Evolutionary conservation across 2,329 filamentous ascomycete genomes (phyloP).

Genomic region (Ceratocystis cubensis): DNA sequence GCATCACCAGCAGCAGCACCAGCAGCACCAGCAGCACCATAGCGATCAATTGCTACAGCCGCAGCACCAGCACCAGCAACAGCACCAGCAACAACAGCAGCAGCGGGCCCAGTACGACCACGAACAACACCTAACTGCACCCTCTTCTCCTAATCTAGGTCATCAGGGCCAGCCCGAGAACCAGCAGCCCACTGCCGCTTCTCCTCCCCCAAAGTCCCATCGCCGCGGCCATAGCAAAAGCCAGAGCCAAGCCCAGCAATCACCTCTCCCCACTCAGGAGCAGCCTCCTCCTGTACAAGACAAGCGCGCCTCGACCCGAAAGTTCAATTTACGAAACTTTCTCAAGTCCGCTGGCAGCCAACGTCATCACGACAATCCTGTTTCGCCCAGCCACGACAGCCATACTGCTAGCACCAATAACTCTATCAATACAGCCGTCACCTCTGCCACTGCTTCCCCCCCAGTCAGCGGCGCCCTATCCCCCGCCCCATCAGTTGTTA

Average conservation of each 20-base stretch:
- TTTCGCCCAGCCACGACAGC: constrained; percentile 6
- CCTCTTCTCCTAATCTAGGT: not conserved
- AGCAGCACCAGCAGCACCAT: constrained; percentile 22
- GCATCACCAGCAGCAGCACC: constrained; percentile 21
- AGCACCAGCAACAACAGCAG: constrained; percentile 23
- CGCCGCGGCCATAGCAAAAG: not conserved
- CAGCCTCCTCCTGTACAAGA: not conserved
- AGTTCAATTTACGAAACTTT: constrained; percentile 15
- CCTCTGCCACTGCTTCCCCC: constrained; percentile 11
- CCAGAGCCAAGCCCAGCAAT: not conserved
- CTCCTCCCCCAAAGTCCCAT: not conserved
- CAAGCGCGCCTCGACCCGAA: constrained; percentile 14
- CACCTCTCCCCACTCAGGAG: constrained; percentile 8
- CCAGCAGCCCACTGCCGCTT: not conserved
- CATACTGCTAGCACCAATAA: constrained; percentile 2
- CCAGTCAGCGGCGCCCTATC: constrained; percentile 24
- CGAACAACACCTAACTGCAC: not conserved
- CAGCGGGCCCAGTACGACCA: constrained; percentile 18
- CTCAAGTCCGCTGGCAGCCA: constrained; percentile 16
- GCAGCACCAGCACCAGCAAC: constrained; percentile 8
- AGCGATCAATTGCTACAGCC: constrained; percentile 23
- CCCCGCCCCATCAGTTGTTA: constrained; percentile 21
- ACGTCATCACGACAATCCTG: constrained; percentile 16
- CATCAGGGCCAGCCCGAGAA: not conserved
- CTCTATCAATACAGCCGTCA: constrained; percentile 18